These are phyloP conservation scores for Sphaerulina vaccinii DNA, from an alignment of 2,329 filamentous ascomycete genomes.

Conservation along the genomic window DNA sequence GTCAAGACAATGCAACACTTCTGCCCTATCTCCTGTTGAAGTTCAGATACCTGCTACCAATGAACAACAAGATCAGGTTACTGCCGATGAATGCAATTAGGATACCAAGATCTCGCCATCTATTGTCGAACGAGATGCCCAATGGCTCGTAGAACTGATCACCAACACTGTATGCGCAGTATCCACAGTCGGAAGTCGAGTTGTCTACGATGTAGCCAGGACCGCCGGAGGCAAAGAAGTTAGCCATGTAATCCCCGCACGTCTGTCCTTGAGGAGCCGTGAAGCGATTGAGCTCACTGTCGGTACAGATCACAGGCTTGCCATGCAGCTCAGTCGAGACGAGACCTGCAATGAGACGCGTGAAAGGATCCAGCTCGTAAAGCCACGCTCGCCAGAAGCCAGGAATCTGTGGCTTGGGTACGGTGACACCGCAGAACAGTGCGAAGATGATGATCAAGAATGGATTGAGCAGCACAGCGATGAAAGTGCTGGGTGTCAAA, in stretches of 20 bases:
- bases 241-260: conserved; percentile 73
- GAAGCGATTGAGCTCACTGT: conserved; percentile 66
- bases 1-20: neutral
- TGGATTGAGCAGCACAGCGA: conserved; percentile 76
- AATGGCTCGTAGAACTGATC: conserved; percentile 76
- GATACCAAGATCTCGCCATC: conserved; percentile 84
- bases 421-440: conserved; percentile 84
- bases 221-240: conserved; percentile 68
- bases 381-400: conserved; percentile 77
- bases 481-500: conserved; percentile 74
- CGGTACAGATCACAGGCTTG: conserved; percentile 60
- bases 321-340: conserved; percentile 73
- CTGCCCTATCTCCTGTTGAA: conserved; percentile 41
- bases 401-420: conserved; percentile 75
- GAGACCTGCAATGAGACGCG: conserved; percentile 75
- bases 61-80: conserved; percentile 66
- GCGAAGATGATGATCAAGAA: conserved; percentile 80
- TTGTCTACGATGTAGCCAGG: conserved; percentile 70
- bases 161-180: conserved; percentile 77
- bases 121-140: conserved; percentile 62
- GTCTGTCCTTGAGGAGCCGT: conserved; percentile 62
- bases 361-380: conserved; percentile 81
- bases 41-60: conserved; percentile 51
- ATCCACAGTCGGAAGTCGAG: conserved; percentile 66
- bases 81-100: conserved; percentile 72